Evolutionary conservation across 2,329 filamentous ascomycete genomes (phyloP).

Genomic region (Lachnellula arida): DNA sequence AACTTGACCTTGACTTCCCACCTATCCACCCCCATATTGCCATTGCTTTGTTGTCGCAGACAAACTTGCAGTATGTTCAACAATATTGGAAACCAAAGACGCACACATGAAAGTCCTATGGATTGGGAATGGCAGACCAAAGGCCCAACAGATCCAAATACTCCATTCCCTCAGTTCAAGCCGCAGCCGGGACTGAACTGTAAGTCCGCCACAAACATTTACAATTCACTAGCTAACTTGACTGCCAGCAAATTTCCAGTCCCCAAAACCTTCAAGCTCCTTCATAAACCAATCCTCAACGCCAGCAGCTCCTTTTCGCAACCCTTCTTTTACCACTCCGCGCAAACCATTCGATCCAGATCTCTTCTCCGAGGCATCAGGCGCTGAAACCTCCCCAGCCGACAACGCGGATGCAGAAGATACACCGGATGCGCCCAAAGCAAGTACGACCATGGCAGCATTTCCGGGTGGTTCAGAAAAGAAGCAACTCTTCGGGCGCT

Average conservation of each 20-base stretch:
- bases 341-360: slow-evolving; percentile 52
- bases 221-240: slow-evolving; percentile 10
- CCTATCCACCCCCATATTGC: background rate
- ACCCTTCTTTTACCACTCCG: slow-evolving; percentile 60
- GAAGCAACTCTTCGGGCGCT: slow-evolving; percentile 38
- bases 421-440: slow-evolving; percentile 46
- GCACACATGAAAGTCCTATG: slow-evolving; percentile 59
- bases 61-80: slow-evolving; percentile 22
- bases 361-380: slow-evolving; percentile 50
- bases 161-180: slow-evolving; percentile 54
- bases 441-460: slow-evolving; percentile 49
- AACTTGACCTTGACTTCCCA: background rate
- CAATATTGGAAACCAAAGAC: slow-evolving; percentile 42
- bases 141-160: slow-evolving; percentile 55
- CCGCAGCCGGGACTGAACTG: slow-evolving; percentile 23
- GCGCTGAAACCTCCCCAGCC: slow-evolving; percentile 56
- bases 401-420: slow-evolving; percentile 45
- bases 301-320: slow-evolving; percentile 51
- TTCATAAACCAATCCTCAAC: slow-evolving; percentile 43
- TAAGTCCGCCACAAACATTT: slow-evolving; percentile 11
- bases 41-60: background rate
- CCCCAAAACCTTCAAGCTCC: slow-evolving; percentile 38
- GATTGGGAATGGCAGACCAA: slow-evolving; percentile 60
- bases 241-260: slow-evolving; percentile 26
- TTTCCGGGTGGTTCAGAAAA: slow-evolving; percentile 45